Conservation (phyloP, 441 rosid species). For the Populus hybrid region DNA sequence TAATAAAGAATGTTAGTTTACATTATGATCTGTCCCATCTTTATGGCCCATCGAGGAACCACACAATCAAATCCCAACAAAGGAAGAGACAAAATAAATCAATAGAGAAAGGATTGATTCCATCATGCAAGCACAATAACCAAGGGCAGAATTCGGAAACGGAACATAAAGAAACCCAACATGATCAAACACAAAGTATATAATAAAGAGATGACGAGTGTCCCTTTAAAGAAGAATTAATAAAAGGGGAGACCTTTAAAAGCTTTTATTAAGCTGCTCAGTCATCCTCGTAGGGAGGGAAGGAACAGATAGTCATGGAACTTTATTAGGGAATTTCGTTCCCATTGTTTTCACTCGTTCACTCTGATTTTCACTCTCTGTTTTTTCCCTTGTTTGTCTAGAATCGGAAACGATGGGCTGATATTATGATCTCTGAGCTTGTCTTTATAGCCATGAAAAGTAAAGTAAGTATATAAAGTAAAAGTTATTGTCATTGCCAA, state of each 20-base stretch:
- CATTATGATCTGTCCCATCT: too few relatives aligned
- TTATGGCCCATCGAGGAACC: too few relatives aligned
- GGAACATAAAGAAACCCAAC: not conserved
- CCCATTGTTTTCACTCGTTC: slow-evolving; percentile 34
- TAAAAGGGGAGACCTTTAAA: slow-evolving; percentile 52
- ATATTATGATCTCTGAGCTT: not conserved
- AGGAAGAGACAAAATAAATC: too few relatives aligned
- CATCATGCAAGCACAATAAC: too few relatives aligned
- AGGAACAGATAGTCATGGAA: slow-evolving; percentile 61
- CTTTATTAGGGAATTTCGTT: slow-evolving; percentile 58
- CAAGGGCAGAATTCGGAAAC: too few relatives aligned
- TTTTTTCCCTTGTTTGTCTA: not conserved
- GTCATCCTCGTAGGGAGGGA: slow-evolving; percentile 75
- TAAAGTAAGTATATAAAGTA: not conserved
- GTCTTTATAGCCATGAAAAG: not conserved
- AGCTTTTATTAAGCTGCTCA: slow-evolving; percentile 87
- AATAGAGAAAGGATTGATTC: too few relatives aligned
- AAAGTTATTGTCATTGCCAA: not conserved
- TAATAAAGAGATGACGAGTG: not conserved
- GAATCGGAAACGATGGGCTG: slow-evolving; percentile 14
- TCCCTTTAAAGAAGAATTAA: not conserved
- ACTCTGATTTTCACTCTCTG: not conserved
- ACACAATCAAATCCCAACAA: too few relatives aligned
- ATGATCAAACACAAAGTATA: not conserved
- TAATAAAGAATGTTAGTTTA: too few relatives aligned